phyloP scores from a whole-genome alignment of 495 filamentous ascomycete species.

The Aspergillus funiculosus region DNA sequence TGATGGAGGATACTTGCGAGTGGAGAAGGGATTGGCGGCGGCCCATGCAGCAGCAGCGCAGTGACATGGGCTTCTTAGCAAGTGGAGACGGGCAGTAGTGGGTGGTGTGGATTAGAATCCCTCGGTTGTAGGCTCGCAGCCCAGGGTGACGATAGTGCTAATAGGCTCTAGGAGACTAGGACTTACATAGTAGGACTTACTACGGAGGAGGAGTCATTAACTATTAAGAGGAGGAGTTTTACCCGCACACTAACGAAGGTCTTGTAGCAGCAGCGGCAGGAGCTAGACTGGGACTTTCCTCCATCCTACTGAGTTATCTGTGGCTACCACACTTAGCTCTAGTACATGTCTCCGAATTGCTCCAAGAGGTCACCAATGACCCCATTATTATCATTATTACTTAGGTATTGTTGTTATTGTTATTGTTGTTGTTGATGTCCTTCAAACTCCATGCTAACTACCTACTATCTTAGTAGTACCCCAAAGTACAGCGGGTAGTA shows the following conservation, averaged over 20 bases:
- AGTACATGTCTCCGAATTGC: slow-evolving; percentile 14
- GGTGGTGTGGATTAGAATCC: slow-evolving; percentile 16
- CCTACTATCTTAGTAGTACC: no score
- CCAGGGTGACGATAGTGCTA: slow-evolving; percentile 16
- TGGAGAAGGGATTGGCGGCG: slow-evolving; percentile 31
- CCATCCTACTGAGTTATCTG: neutral
- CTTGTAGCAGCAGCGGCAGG: neutral
- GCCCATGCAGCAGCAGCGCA: slow-evolving; percentile 26
- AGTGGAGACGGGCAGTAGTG: slow-evolving; percentile 18
- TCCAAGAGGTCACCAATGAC: no score
- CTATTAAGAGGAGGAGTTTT: no score
- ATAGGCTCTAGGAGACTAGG: no score
- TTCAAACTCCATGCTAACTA: neutral
- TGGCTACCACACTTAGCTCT: neutral
- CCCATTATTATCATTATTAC: no score
- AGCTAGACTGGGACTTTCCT: slow-evolving; percentile 11
- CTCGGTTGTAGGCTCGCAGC: slow-evolving; percentile 14
- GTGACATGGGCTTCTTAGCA: slow-evolving; percentile 21
- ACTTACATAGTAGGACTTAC: no score
- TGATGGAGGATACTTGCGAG: slow-evolving; percentile 24
- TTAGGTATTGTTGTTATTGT: no score
- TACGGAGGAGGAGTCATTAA: no score
- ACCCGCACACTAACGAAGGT: no score
- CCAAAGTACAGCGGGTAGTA: no score
- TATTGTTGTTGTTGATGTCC: no score